Evolutionary conservation across 2,329 filamentous ascomycete genomes (phyloP), one percentile per base, ranked within the genome.

Genomic region (Epicoccum sorghinum): DNA sequence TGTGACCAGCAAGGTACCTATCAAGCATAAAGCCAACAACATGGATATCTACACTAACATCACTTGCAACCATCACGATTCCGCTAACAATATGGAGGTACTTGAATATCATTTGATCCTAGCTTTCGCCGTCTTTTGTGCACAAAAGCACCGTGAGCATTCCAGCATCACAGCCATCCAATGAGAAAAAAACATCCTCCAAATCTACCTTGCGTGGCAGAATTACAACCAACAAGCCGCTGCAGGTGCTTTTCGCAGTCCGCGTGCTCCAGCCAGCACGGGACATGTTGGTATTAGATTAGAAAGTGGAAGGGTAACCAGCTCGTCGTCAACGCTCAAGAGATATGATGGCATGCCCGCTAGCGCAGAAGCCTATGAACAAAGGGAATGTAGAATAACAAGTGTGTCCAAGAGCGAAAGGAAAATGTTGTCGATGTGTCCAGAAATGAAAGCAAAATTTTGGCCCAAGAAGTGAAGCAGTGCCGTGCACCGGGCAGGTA

Each of bases 401-500:
- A 50, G 32, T 24, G 13, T 33, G 37, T 32, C 7, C 33, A 45
- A 42, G 24, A 30, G 29, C 4, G 18, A 39, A 52, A 55, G 46
- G 47, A 13, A 53, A 45, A 46, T 47, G 45, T 39, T 49, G 38
- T 55, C 40, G 50, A 59, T 30, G 43, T 49, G 45, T 59, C 49
- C 35, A 58, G 37, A 55, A 50, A 39, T 55, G 45, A 54, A 58
- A 51, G 40, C 37, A 52, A 18, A 52, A 48, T 55, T 50, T 47
- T 38, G 50, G 46, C 50, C 62, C 61, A 53, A 63, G 61, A 58
- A 60, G 46, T 7, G 23, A 51, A 47, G 35, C 30, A 10, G 39
- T 47, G 53, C 46, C 22, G 18, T 67, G 65, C 64, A 57, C 70
- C 64, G 50, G 67, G 67, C 67, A 66, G 62, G 61, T 62, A 62